Conservation (phyloP, 2,329 filamentous ascomycete genomes). For the Alternaria sp. region DNA sequence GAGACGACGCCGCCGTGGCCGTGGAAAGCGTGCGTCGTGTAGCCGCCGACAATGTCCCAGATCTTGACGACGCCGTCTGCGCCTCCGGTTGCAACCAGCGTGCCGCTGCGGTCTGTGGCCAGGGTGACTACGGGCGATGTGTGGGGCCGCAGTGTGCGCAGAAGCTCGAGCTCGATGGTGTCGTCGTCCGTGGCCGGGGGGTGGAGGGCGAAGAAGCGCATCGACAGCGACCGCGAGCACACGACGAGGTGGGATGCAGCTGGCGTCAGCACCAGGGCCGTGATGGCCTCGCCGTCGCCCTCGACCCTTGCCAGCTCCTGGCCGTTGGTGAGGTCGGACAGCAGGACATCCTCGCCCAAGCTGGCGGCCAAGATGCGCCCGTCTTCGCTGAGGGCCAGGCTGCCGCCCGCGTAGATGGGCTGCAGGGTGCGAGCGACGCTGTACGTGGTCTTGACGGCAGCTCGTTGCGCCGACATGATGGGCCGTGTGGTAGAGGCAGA, state of each 20-base stretch:
- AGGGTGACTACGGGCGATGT: slow-evolving; percentile 86
- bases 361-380: slow-evolving; percentile 85
- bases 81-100: slow-evolving; percentile 87
- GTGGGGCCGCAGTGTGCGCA: slow-evolving; percentile 87
- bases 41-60: slow-evolving; percentile 92
- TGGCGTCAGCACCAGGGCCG: slow-evolving; percentile 79
- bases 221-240: slow-evolving; percentile 93
- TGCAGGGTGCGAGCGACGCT: slow-evolving; percentile 82
- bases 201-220: slow-evolving; percentile 84
- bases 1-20: slow-evolving; percentile 92
- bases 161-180: slow-evolving; percentile 67
- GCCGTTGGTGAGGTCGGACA: slow-evolving; percentile 85
- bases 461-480: slow-evolving; percentile 56
- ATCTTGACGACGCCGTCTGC: slow-evolving; percentile 95
- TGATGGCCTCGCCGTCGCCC: slow-evolving; percentile 76
- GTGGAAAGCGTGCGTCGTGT: slow-evolving; percentile 92
- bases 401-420: slow-evolving; percentile 92
- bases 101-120: slow-evolving; percentile 84
- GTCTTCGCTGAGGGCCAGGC: slow-evolving; percentile 80
- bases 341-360: slow-evolving; percentile 87
- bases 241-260: slow-evolving; percentile 86
- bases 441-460: slow-evolving; percentile 82
- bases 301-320: slow-evolving; percentile 84
- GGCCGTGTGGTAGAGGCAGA: not conserved
- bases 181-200: slow-evolving; percentile 62